Conservation (phyloP, 805 yeast genomes). For the Metschnikowia similis region DNA sequence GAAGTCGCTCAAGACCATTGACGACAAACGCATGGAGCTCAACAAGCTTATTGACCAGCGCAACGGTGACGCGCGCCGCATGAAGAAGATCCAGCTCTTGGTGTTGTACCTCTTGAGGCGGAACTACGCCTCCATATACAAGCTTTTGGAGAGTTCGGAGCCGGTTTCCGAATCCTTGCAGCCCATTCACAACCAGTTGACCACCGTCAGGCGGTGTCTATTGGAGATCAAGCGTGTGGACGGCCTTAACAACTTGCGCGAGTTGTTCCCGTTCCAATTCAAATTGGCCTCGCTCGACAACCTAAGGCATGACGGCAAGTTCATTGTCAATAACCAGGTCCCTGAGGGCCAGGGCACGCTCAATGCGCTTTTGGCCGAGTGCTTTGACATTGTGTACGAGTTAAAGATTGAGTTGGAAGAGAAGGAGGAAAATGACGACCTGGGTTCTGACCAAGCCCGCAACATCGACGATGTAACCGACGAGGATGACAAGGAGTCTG, state of each 20-base stretch:
- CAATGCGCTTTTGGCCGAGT: constrained; percentile 84
- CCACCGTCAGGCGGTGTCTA: constrained; percentile 86
- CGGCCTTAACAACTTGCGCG: constrained; percentile 82
- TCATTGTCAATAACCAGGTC: constrained; percentile 77
- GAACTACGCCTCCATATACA: constrained; percentile 86
- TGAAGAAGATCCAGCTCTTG: constrained; percentile 40
- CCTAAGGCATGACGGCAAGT: constrained; percentile 84
- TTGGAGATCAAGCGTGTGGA: constrained; percentile 90
- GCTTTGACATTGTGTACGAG: constrained; percentile 91
- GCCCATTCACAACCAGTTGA: constrained; percentile 88
- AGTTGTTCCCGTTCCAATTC: constrained; percentile 92
- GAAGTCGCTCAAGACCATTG: constrained; percentile 66
- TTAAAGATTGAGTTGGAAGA: constrained; percentile 81
- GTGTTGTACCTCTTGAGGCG: constrained; percentile 78
- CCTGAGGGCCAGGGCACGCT: constrained; percentile 99
- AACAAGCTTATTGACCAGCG: constrained; percentile 17
- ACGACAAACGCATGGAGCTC: constrained; percentile 56
- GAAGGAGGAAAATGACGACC: constrained; percentile 33
- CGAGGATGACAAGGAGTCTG: constrained; percentile 28
- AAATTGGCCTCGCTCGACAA: constrained; percentile 88
- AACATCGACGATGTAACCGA: constrained; percentile 9
- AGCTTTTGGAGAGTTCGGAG: constrained; percentile 84
- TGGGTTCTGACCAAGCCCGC: constrained; percentile 3
- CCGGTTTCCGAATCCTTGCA: constrained; percentile 93
- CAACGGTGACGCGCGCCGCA: constrained; percentile 8